Base-by-base conservation (phyloP, 2,329 filamentous ascomycete species). In the Chaetomiaceae sp. region DNA sequence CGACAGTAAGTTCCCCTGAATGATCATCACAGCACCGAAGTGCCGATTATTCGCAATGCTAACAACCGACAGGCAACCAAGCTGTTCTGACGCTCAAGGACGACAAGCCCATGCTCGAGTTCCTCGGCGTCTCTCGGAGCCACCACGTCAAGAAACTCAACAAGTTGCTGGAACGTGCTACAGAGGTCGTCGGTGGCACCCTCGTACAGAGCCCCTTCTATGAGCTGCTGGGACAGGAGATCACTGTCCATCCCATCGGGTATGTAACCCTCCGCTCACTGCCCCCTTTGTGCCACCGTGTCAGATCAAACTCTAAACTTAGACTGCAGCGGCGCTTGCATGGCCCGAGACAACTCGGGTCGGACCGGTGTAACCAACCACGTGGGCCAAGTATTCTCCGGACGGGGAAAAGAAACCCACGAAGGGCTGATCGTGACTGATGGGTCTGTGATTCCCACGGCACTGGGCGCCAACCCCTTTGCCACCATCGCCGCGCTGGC, bases 401-500 rank as follows among this genome's bases (percentile, higher is more conserved):
- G 82, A 3, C 60, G 68, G 4, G 74, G 74, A 0, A 60, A 59
- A 1, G 75, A 81, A 30, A 74, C 74, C 0, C 70, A 87, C 58
- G 43, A 69, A 0, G 83, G 82, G 0, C 70, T 87, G 2, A 71
- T 85, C 16, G 78, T 84, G 25, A 78, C 77, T 0, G 84, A 87
- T 60, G 82, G 70, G 8, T 73, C 83, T 3, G 67, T 81, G 1
- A 75, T 87, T 14, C 83, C 84, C 0, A 75, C 76, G 7, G 76
- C 83, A 0, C 69, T 87, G 2, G 76, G 82, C 13, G 80, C 82
- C 3, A 87, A 87, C 59, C 83, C 84, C 0, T 76, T 85, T 46
- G 84, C 83, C 1, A 87, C 83, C 1, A 87, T 87, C 56, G 77
- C 82, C 0, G 83, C 84, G 3, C 73, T 88, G 17, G 82, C 84